Percentiles rank a stretch among this genome's conserved stretches.
These are phyloP conservation scores for Scheffersomyces cryptocercus DNA, from an alignment of 1,139 yeast species.

Conservation along the genomic window DNA sequence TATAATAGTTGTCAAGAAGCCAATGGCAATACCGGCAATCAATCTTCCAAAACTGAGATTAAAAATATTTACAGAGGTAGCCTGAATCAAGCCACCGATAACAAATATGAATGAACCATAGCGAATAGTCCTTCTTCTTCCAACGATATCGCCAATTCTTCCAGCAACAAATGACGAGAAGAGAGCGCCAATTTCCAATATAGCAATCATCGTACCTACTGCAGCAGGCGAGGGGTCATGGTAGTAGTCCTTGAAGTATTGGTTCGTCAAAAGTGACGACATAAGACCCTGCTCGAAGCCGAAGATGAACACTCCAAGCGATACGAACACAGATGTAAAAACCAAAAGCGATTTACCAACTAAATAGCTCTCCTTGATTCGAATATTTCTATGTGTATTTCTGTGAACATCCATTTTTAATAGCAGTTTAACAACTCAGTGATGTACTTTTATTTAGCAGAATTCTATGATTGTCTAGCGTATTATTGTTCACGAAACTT, in stretches of 20 bases:
- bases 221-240: constrained; percentile 67
- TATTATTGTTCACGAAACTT: too few relatives aligned
- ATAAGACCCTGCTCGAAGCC: constrained; percentile 67
- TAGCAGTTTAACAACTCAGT: background rate
- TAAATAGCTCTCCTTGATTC: constrained; percentile 42
- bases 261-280: constrained; percentile 65
- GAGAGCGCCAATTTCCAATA: constrained; percentile 81
- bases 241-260: constrained; percentile 72
- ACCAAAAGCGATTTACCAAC: constrained; percentile 55
- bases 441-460: too few relatives aligned
- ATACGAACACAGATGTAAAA: constrained; percentile 61
- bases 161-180: constrained; percentile 78
- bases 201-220: constrained; percentile 82
- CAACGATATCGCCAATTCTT: constrained; percentile 73
- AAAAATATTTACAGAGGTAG: constrained; percentile 50
- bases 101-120: constrained; percentile 82
- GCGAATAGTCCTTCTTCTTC: constrained; percentile 78
- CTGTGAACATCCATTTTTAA: constrained; percentile 16
- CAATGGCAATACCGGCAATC: constrained; percentile 85
- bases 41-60: constrained; percentile 72
- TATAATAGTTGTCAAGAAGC: constrained; percentile 88
- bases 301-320: constrained; percentile 58
- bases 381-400: constrained; percentile 28
- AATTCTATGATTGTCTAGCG: too few relatives aligned
- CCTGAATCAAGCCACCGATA: constrained; percentile 77